phyloP scores from a whole-genome alignment of 495 filamentous ascomycete genomes.

The Aspergillus affinis region DNA sequence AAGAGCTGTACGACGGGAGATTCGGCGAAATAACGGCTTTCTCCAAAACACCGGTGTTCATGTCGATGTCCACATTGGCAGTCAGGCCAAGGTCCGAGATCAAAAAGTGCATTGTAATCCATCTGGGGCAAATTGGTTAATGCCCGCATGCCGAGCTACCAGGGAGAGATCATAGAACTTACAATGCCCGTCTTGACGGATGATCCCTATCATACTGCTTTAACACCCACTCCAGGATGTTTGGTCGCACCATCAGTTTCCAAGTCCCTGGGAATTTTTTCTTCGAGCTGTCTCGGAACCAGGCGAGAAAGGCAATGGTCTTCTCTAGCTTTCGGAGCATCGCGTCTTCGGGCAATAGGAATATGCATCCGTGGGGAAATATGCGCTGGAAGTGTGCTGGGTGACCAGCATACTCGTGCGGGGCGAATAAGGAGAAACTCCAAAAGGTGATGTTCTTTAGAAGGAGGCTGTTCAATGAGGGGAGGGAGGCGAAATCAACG shows the following conservation, averaged over 20 bases:
- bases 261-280: constrained; percentile 27
- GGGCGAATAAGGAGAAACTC: constrained; percentile 32
- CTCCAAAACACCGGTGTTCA: constrained; percentile 13
- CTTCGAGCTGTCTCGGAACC: constrained; percentile 45
- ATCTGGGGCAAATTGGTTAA: constrained; percentile 16
- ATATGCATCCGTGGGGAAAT: constrained; percentile 56
- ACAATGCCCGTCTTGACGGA: constrained; percentile 21
- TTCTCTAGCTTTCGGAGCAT: constrained; percentile 50
- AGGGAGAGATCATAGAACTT: constrained; percentile 9
- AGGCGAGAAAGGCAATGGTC: constrained; percentile 53
- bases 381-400: constrained; percentile 43
- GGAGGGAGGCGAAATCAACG: constrained; percentile 27
- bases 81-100: constrained; percentile 27
- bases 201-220: constrained; percentile 18
- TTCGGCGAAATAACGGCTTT: constrained; percentile 27
- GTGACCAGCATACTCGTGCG: constrained; percentile 24
- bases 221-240: constrained; percentile 40
- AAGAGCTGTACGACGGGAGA: constrained; percentile 23
- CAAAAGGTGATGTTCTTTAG: constrained; percentile 34
- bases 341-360: constrained; percentile 65
- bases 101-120: constrained; percentile 27
- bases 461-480: constrained; percentile 25
- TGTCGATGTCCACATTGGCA: constrained; percentile 13
- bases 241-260: constrained; percentile 44
- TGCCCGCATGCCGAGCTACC: background rate